Evolutionary conservation across 305 asterid species (phyloP), one percentile per base, ranked within the genome.

Genomic region (Fraxinus xanthoxyloides): DNA sequence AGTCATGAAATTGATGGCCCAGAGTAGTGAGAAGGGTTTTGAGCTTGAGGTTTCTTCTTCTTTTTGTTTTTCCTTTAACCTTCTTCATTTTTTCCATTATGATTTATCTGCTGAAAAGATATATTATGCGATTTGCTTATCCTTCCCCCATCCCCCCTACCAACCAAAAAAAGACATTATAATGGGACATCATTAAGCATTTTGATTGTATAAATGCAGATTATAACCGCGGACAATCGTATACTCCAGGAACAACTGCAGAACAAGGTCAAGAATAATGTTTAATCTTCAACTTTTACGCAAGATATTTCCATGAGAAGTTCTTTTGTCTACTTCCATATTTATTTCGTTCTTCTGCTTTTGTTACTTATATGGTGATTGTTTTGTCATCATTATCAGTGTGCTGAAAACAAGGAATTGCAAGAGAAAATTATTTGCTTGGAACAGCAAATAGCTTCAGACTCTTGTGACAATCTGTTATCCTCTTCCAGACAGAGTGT

Each of bases 191-290:
- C 21, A 0, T 30, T 87, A 79, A 73, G 76, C 82, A 31, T 83
- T 84, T 81, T 46, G 75, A 76, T 78, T 80, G 83, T 80, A 73
- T 77, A 78, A 69, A 80, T 93, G 91, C 97, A 97, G 99, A 92
- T 97, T 75, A 95, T 85, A 86, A 86, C 97, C n/a, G 99, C 99
- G 15, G 99, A 95, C 84, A 97, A 97, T 83, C 96, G 98, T 76
- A 86, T 97, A 72, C 97, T 97, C 81, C 99, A 92, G 82, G 98
- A 95, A 77, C 98, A 97, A 89, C 92, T 95, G 82, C 95, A 91
- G 88, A 92, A 86, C 87, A 95, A 95, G 98, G 99, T 97, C 51
- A 79, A 70, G 43, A 70, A 30, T 5, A 70, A 31, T 70, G 40
- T 70, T 70, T 32, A 70, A 70, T 70, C 74, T 26, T 30, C 24